A percentile compares a stretch with the other conserved stretches of the same genome.
Conservation (phyloP, 495 filamentous ascomycete genomes). For the Usnea hakonensis region DNA sequence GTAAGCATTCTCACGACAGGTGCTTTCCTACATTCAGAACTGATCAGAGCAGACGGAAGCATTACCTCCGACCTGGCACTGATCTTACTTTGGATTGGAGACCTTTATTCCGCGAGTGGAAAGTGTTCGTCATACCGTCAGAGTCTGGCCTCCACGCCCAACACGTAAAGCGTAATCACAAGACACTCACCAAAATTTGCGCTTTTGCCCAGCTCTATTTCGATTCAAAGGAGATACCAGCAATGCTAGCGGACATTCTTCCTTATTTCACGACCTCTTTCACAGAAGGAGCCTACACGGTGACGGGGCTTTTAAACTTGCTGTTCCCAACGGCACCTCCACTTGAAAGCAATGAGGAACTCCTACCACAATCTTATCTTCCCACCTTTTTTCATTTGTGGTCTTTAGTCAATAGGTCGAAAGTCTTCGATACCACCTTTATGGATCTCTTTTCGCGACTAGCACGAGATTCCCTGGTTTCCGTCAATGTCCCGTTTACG, state of each 20-base stretch:
- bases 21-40: conserved; percentile 14
- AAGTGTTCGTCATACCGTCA: conserved; percentile 74
- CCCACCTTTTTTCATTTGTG: conserved; percentile 94
- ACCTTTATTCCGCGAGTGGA: conserved; percentile 85
- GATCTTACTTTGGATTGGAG: conserved; percentile 90
- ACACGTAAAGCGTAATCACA: conserved; percentile 58
- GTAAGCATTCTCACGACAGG: conserved; percentile 43
- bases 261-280: conserved; percentile 95
- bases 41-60: conserved; percentile 67
- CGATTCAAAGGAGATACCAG: conserved; percentile 74
- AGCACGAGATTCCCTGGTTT: conserved; percentile 69
- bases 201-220: conserved; percentile 87
- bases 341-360: conserved; percentile 56
- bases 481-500: conserved; percentile 69
- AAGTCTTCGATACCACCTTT: conserved; percentile 75
- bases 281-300: conserved; percentile 79
- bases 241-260: conserved; percentile 87
- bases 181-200: conserved; percentile 77
- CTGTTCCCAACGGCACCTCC: conserved; percentile 79
- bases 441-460: conserved; percentile 84
- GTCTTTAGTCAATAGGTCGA: conserved; percentile 87
- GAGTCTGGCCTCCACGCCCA: conserved; percentile 62
- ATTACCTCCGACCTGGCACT: conserved; percentile 82
- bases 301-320: conserved; percentile 74
- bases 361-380: conserved; percentile 75